These are phyloP conservation scores for Leccinellum rugosiceps DNA, from an alignment of 768 basidiomycete species.

Conservation along the genomic window DNA sequence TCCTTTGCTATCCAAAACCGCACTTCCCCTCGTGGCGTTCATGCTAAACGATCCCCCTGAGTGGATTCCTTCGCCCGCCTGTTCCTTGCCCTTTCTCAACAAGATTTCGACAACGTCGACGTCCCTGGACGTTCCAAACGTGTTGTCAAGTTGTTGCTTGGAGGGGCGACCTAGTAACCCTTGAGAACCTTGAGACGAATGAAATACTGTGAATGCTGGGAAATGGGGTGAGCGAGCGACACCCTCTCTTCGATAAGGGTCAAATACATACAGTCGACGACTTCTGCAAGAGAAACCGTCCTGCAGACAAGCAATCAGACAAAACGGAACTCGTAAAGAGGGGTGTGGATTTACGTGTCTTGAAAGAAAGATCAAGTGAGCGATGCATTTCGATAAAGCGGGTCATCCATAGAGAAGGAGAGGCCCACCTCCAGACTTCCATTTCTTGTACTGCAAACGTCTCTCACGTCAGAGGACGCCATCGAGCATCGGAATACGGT, in stretches of 20 bases:
- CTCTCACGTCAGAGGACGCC: constrained; percentile 4
- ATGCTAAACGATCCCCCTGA: constrained; percentile 7
- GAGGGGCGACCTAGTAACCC: constrained; percentile 73
- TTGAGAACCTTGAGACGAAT: constrained; percentile 71
- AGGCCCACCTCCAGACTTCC: constrained; percentile 72
- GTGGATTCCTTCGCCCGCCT: constrained; percentile 47
- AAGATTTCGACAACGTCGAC: constrained; percentile 57
- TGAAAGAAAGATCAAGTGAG: constrained; percentile 13
- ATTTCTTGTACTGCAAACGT: constrained; percentile 60
- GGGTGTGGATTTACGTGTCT: constrained; percentile 60
- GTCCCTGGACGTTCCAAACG: constrained; percentile 65
- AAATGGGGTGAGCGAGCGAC: neutral
- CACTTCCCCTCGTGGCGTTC: constrained; percentile 34
- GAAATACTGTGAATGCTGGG: constrained; percentile 68
- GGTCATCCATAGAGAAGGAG: neutral
- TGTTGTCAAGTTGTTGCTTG: constrained; percentile 78
- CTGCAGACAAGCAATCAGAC: constrained; percentile 34
- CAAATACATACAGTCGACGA: constrained; percentile 71
- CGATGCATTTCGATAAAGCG: constrained; percentile 6
- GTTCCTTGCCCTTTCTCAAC: constrained; percentile 61
- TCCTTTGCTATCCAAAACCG: constrained; percentile 38
- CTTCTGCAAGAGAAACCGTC: constrained; percentile 64
- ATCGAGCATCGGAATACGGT: constrained; percentile 2
- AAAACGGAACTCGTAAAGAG: neutral
- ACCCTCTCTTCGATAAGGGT: neutral